Base-by-base conservation (phyloP, 1,139 yeast species). In the Wickerhamiella pararugosa region DNA sequence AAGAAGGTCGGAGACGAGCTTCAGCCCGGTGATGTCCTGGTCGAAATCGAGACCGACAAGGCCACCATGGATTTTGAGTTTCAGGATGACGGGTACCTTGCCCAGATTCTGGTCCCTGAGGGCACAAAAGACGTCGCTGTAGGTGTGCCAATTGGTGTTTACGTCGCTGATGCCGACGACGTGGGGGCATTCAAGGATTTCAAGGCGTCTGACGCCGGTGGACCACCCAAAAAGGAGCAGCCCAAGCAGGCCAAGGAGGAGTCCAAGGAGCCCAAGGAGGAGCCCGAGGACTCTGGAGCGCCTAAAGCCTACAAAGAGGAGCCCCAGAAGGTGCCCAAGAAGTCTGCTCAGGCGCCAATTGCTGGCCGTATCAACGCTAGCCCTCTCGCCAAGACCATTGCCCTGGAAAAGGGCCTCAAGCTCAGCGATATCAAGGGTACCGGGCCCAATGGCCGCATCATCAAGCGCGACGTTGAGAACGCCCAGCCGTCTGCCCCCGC, bases 61-160 rank as follows among this genome's bases (percentile, higher is more conserved):
- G 98, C 99, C 45, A 80, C 87, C 51, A 90, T 90, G 95, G 99
- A 92, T 66, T 90, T 86, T 58, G 99, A 90, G 67, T 90, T 90
- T 71, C 97, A 87, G 69, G 99, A 92, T 56, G 99, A 92, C 47
- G 99, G 98, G 47, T 86, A 61, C 68, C 70, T 90, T 59, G 97
- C 98, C 52, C 83, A 90, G 71, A 78, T 86, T 53, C 70, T 92
- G 53, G 71, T 86, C 50, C 86, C 75, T 32, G 87, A 78, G 51
- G 96, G 97, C 43, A 65, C 94, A 47, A 78, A 84, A 64, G 95
- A 90, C 56, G 69, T 92, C 45, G 86, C 93, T 40, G 94, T 90
- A 43, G 94, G 94, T 54, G 76, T 79, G 65, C 97, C 98, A 58
- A 82, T 92, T 62, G 98, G 95, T 50, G 95, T 90, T 38, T 87